phyloP scores from a whole-genome alignment of 83 land plant species.

The Isoetes engelmannii region DNA sequence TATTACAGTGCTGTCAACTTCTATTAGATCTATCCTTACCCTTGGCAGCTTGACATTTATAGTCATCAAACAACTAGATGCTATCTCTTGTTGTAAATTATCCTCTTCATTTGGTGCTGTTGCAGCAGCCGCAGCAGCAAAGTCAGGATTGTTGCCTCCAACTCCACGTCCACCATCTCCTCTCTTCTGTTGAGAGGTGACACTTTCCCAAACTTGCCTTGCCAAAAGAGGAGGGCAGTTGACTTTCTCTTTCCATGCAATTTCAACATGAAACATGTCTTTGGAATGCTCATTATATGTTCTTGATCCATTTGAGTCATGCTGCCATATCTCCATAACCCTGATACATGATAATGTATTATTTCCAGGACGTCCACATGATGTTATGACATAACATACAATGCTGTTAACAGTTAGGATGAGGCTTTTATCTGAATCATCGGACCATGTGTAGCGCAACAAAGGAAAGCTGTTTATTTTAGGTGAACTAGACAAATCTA shows the following conservation, averaged over 20 bases:
- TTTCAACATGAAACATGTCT: background rate
- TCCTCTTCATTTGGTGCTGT: conserved; percentile 42
- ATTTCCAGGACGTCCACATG: too few species aligned
- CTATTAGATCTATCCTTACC: conserved; percentile 34
- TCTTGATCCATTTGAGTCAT: background rate
- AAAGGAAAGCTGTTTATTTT: too few species aligned
- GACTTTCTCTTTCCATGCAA: background rate
- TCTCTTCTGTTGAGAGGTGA: conserved; percentile 37
- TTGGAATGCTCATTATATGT: background rate
- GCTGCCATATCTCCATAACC: background rate
- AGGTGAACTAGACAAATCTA: too few species aligned
- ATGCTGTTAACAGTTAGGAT: too few species aligned
- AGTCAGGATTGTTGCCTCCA: conserved; percentile 49
- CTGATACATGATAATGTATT: background rate
- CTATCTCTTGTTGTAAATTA: conserved; percentile 42
- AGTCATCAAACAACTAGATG: conserved; percentile 40
- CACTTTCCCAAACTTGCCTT: conserved; percentile 48
- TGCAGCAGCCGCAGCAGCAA: conserved; percentile 58
- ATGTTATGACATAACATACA: too few species aligned
- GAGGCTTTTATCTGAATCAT: too few species aligned
- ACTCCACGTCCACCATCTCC: conserved; percentile 36
- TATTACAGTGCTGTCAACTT: background rate
- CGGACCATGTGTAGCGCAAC: too few species aligned
- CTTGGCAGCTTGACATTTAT: conserved; percentile 39
- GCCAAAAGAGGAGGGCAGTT: conserved; percentile 37